Evolutionary conservation across 176 grass and related monocot genomes (phyloP), one percentile per base, ranked within the genome.

Genomic region (Typha latifolia): DNA sequence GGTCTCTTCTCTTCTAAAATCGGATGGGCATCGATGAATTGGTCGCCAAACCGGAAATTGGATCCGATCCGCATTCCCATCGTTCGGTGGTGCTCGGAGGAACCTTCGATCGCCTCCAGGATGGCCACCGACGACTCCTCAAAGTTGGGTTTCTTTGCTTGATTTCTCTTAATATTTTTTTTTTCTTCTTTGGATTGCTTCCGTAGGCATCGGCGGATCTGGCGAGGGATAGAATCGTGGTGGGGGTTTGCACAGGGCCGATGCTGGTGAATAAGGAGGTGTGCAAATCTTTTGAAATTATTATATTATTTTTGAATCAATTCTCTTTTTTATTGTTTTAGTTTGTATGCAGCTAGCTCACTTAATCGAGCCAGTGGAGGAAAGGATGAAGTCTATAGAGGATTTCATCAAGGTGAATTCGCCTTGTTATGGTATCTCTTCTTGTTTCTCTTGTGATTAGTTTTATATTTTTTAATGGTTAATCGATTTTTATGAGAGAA

Each of bases 31-130:
- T 59, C n/a, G 53, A 57, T 10, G 52, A 57, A 57, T 57, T 20
- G 16, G 19, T 57, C 16, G 0, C 52, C 7, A 20, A 59, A 59
- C 16, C 53, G 7, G 53, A 59, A 0, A 21, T 59, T 3, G 53
- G 53, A 59, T 59, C 53, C n/a, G 52, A 15, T 18, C 52, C 52
- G 52, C 4, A 20, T 11, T 57, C 70, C 0, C 84, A 84, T 27
- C 63, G 71, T 0, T 75, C 78, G 32, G 82, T 89, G 20, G 86
- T 89, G 49, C 82, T 89, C 8, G 78, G 86, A 8, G 82, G 86
- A 15, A 89, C 86, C 71, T 89, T 89, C 71, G 82, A 89, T 72
- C 86, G 86, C 50, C 86, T 84, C 71, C 86, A 89, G 29, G 82
- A 84, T 66, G 86, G 82, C 49, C 86, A 89, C 68, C 82, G 72